Evolutionary conservation across 805 yeast species (phyloP), one percentile per base, ranked within the genome.

Genomic region (Schwanniomyces pseudopolymorphus): DNA sequence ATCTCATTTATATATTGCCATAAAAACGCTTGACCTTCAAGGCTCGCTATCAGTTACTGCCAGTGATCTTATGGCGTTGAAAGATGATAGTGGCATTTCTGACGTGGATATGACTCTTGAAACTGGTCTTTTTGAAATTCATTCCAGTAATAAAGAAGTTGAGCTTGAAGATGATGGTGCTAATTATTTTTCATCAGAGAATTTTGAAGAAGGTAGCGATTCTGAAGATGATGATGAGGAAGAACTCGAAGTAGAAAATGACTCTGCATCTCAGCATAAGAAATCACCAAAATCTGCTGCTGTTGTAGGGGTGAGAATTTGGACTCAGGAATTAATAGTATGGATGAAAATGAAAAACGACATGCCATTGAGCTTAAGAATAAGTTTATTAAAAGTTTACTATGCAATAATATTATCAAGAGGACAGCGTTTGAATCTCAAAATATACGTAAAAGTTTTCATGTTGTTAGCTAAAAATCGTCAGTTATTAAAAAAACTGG

Each of bases 321-420:
- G 97, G 96, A 85, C 97, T 0, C 83, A 85, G 44, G 97, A 90
- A 61, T 74, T 92, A 51, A 78, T 81, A 42, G 84, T 85, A 35
- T 85, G 96, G 79, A 63, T 89, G 44, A 79, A 79, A 55, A 84
- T 86, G 81, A 87, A 88, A 56, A 82, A 86, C 56, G 86, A 85
- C 43, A 75, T 92, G 69, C 97, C 99, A 0, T 55, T 89, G 10
- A 53, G 72, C 1, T 64, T 84, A 40, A 77, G 90, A 44, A 74
- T 82, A 19, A 69, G 79, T 1, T 72, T 92, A 36, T 82, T 89
- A 0, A 72, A 73, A 45, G 87, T 88, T 1, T 91, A 81, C 60
- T 90, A 82, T 57, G 80, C 86, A 14, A 72, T 94, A 21, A 75
- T 88, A 33, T 67, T 90, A 22, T 80, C 85, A 1, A 78, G 89